Evolutionary conservation across 2,329 filamentous ascomycete genomes (phyloP).

Genomic region (Diaporthe vaccinii): DNA sequence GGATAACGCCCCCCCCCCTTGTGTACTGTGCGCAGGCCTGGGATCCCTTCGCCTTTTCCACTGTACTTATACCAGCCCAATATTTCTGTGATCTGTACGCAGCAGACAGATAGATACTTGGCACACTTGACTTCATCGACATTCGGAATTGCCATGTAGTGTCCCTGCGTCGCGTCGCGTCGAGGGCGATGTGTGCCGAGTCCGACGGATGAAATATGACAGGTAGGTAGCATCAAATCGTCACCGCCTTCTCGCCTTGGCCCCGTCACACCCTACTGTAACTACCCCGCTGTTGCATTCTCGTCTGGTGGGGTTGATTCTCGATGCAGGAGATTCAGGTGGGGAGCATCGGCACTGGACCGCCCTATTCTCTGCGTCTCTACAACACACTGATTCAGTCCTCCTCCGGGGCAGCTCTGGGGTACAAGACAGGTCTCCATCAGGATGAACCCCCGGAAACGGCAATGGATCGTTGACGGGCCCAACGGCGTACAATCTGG

Average conservation of each 20-base stretch:
- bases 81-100: not conserved
- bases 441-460: not conserved
- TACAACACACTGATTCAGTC: slow-evolving; percentile 22
- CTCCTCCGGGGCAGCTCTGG: slow-evolving; percentile 17
- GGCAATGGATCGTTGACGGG: slow-evolving; percentile 10
- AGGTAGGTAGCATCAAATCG: not conserved
- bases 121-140: not conserved
- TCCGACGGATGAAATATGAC: not conserved
- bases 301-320: slow-evolving; percentile 29
- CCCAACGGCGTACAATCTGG: not conserved
- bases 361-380: not conserved
- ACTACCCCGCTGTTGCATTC: slow-evolving; percentile 27
- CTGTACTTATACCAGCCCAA: not conserved
- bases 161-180: not conserved
- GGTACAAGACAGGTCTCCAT: slow-evolving; percentile 19
- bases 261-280: not conserved
- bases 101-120: not conserved
- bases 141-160: not conserved
- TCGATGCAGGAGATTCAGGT: slow-evolving; percentile 27
- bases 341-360: slow-evolving; percentile 23
- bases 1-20: not conserved
- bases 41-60: not conserved
- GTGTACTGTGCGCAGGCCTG: not conserved
- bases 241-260: not conserved
- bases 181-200: not conserved